phyloP scores from a whole-genome alignment of 2,329 filamentous ascomycete species.

The Ophiostoma sp. region DNA sequence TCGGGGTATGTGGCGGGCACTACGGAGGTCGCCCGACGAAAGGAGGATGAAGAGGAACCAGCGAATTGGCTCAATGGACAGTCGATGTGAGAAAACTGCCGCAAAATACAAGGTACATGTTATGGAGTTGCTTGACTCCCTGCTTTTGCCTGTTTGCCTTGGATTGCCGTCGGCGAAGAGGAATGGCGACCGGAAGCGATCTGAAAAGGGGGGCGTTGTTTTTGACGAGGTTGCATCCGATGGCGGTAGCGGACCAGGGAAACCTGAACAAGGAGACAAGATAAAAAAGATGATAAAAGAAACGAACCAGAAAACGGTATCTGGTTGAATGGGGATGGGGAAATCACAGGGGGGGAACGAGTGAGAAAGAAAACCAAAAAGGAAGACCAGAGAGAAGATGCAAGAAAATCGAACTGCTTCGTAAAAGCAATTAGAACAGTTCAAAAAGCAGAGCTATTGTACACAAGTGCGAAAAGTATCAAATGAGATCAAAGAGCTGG shows the following conservation, averaged over 20 bases:
- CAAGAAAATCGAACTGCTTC: background rate
- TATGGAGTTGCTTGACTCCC: background rate
- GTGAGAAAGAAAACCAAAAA: background rate
- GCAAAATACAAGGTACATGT: background rate
- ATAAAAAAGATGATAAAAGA: background rate
- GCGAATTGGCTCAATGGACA: background rate
- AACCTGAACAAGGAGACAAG: background rate
- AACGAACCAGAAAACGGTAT: background rate
- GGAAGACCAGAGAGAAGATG: background rate
- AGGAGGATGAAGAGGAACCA: background rate
- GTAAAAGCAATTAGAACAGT: background rate
- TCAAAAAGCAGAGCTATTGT: too few species aligned
- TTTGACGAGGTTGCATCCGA: background rate
- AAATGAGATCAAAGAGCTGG: background rate
- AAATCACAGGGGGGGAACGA: background rate
- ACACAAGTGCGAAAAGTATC: background rate
- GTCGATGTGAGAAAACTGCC: background rate
- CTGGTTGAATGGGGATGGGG: background rate
- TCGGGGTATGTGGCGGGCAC: background rate
- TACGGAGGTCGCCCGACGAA: background rate
- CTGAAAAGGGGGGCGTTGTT: background rate
- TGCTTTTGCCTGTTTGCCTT: background rate
- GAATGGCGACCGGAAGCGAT: background rate
- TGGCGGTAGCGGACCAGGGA: background rate
- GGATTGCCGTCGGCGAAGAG: slow-evolving; percentile 9